Conservation (phyloP, 1,284 basidiomycete species). For the Cutaneotrichosporon cavernicola region DNA sequence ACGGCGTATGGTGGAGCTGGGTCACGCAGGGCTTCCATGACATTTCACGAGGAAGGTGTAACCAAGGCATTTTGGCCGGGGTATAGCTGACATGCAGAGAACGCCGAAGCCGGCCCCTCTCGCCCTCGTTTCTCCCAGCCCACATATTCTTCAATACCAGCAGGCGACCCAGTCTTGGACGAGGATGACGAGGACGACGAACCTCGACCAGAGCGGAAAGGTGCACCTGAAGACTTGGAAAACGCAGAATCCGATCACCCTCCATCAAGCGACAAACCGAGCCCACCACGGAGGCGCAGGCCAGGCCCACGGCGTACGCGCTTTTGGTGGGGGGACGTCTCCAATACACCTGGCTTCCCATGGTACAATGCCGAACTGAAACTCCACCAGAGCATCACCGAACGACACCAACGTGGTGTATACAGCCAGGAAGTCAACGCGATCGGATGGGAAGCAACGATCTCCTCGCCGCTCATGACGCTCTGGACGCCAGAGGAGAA, state of each 20-base stretch:
- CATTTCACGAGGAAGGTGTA: not conserved
- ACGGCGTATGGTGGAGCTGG: not conserved
- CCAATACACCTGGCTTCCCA: not conserved
- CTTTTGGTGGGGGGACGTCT: not conserved
- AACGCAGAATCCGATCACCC: too few species aligned
- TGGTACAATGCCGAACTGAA: slow-evolving; percentile 20
- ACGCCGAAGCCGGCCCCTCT: slow-evolving; percentile 17
- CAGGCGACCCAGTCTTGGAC: not conserved
- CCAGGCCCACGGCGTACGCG: not conserved
- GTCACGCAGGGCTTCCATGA: not conserved
- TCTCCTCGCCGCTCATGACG: not conserved
- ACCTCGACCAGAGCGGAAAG: not conserved
- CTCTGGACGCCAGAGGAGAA: slow-evolving; percentile 68
- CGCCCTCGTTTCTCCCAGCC: not conserved
- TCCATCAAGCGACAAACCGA: too few species aligned
- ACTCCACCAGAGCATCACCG: slow-evolving; percentile 6
- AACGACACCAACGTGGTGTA: not conserved
- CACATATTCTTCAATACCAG: not conserved
- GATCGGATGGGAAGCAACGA: not conserved
- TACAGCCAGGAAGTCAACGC: not conserved
- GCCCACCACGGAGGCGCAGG: not conserved
- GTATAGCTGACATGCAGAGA: slow-evolving; percentile 1
- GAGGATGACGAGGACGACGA: not conserved
- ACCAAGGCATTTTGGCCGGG: not conserved
- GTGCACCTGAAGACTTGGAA: not conserved